Percentiles rank a stretch among this genome's conserved stretches.
These are phyloP conservation scores for Aureobasidium sp. DNA, from an alignment of 2,329 filamentous ascomycete genomes.

Conservation along the genomic window DNA sequence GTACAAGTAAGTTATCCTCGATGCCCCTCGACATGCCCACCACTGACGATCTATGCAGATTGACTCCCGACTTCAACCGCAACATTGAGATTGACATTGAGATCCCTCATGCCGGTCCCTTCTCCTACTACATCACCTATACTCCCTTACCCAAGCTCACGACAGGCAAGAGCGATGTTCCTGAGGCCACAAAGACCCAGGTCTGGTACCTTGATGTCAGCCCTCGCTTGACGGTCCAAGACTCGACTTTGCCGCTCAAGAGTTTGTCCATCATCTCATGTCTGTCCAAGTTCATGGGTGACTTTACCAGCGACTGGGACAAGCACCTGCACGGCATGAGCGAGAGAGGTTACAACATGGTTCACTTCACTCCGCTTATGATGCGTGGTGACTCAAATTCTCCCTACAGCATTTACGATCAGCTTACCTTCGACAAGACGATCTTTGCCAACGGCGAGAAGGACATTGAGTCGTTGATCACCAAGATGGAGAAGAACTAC, in stretches of 20 bases:
- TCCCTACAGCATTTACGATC: slow-evolving; percentile 93
- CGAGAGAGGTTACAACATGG: slow-evolving; percentile 93
- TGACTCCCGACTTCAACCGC: slow-evolving; percentile 87
- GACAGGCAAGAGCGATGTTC: slow-evolving; percentile 40
- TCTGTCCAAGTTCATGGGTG: slow-evolving; percentile 97
- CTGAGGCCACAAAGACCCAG: slow-evolving; percentile 52
- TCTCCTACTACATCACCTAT: slow-evolving; percentile 91
- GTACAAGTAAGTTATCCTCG: slow-evolving; percentile 61
- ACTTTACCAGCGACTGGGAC: slow-evolving; percentile 84
- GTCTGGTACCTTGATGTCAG: slow-evolving; percentile 92
- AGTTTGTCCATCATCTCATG: slow-evolving; percentile 87
- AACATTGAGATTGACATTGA: slow-evolving; percentile 84
- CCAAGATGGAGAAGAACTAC: slow-evolving; percentile 75
- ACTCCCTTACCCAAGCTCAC: slow-evolving; percentile 75
- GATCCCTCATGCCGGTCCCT: slow-evolving; percentile 74
- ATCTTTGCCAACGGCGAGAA: slow-evolving; percentile 79
- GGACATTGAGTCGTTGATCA: slow-evolving; percentile 68
- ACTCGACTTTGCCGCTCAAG: slow-evolving; percentile 67
- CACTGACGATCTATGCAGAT: slow-evolving; percentile 40
- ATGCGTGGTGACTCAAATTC: slow-evolving; percentile 85
- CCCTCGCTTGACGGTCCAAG: slow-evolving; percentile 67
- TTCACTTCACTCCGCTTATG: slow-evolving; percentile 95
- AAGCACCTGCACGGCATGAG: slow-evolving; percentile 81
- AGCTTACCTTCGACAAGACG: slow-evolving; percentile 72
- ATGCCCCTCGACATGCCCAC: too few species aligned